These are phyloP conservation scores for Raphidocelis subcapitata DNA, from an alignment of 139 green algal species.

Conservation along the genomic window DNA sequence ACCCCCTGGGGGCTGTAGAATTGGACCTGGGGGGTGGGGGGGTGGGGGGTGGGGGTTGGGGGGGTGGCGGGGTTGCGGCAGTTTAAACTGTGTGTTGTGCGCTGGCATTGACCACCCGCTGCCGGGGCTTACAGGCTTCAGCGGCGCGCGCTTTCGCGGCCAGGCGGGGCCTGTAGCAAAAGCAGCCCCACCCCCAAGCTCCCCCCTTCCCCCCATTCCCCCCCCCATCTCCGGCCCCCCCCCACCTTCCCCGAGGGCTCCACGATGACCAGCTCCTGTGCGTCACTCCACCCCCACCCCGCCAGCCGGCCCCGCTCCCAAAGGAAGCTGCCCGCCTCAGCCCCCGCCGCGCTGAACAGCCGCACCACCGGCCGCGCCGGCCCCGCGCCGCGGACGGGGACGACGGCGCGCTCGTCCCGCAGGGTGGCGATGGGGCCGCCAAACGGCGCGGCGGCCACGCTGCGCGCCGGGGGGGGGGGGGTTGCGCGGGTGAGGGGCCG, in stretches of 20 bases:
- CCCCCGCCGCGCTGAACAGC: slow-evolving; percentile 65
- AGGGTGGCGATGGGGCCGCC: slow-evolving; percentile 83
- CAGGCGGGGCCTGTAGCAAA: too few species aligned
- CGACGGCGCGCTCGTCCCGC: slow-evolving; percentile 77
- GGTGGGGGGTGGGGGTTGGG: neutral
- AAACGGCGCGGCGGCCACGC: slow-evolving; percentile 51
- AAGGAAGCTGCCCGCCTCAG: slow-evolving; percentile 50
- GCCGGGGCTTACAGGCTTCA: too few species aligned
- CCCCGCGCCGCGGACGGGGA: slow-evolving; percentile 50
- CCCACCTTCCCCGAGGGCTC: slow-evolving; percentile 59
- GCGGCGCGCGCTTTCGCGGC: too few species aligned
- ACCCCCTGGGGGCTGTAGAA: slow-evolving; percentile 16
- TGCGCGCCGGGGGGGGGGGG: slow-evolving; percentile 13
- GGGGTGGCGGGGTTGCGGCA: too few species aligned
- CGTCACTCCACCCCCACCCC: slow-evolving; percentile 71
- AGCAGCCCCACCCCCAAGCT: neutral
- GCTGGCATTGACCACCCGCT: neutral
- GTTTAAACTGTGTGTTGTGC: neutral
- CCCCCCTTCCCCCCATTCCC: neutral
- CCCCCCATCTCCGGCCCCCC: neutral
- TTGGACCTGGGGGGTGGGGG: neutral
- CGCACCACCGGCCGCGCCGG: slow-evolving; percentile 51
- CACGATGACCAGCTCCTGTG: slow-evolving; percentile 71
- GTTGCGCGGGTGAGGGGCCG: neutral
- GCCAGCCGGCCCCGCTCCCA: slow-evolving; percentile 73